These are phyloP conservation scores for Teratosphaeria destructans DNA, from an alignment of 2,329 filamentous ascomycete genomes.

Conservation along the genomic window DNA sequence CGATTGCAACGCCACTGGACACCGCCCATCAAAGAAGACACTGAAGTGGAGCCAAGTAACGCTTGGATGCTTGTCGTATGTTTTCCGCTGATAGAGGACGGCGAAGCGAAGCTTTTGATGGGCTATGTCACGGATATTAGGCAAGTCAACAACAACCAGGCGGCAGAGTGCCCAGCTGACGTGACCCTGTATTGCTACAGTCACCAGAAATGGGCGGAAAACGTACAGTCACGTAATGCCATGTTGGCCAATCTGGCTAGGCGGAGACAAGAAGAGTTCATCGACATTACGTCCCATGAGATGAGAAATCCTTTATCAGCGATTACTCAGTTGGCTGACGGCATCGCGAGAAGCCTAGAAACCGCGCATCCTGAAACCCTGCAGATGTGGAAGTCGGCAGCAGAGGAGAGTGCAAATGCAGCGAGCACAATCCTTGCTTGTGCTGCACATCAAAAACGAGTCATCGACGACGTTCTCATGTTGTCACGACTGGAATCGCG, in stretches of 20 bases:
- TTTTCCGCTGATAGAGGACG: constrained; percentile 11
- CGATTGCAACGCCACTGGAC: constrained; percentile 8
- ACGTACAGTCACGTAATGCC: constrained; percentile 10
- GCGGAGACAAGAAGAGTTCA: constrained; percentile 21
- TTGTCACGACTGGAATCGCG: constrained; percentile 29
- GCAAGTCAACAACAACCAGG: neutral
- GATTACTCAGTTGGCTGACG: constrained; percentile 34
- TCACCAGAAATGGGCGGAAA: constrained; percentile 20
- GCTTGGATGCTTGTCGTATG: constrained; percentile 10
- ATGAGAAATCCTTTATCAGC: constrained; percentile 35
- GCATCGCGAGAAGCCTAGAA: constrained; percentile 19
- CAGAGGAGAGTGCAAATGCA: constrained; percentile 12
- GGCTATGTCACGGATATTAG: constrained; percentile 18
- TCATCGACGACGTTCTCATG: constrained; percentile 37
- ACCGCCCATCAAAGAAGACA: constrained; percentile 5
- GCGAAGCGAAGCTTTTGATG: constrained; percentile 10
- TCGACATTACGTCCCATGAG: constrained; percentile 28
- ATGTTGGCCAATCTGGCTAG: constrained; percentile 13
- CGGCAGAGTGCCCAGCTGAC: neutral
- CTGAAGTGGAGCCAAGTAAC: neutral
- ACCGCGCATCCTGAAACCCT: neutral
- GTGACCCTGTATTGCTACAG: neutral
- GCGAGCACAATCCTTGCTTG: constrained; percentile 23
- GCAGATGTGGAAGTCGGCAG: neutral
- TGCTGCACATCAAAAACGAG: constrained; percentile 8